Evolutionary conservation across 1,284 basidiomycete genomes (phyloP), one percentile per base, ranked within the genome.

Genomic region (Psilocybe mexicana): DNA sequence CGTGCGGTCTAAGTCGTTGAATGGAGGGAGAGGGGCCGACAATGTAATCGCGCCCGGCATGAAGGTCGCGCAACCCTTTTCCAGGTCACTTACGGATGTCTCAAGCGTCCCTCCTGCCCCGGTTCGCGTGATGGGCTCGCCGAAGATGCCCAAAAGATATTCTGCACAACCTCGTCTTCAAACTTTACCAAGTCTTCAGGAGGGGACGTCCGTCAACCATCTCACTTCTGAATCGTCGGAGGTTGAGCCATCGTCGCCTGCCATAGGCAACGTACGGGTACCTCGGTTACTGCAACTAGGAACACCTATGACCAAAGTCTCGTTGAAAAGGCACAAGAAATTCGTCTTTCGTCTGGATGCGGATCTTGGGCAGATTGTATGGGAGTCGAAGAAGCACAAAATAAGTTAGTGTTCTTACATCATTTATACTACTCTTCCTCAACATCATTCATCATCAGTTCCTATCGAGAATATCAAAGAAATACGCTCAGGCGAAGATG

Each of bases 381-480:
- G 92, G 89, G 84, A 90, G 55, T 91, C 88, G 36, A 88, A 89
- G 70, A 87, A 87, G 70, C 76, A 83, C 46, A 84, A 86, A 33
- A 82, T 87, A 61, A 87, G 92, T 93, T 63, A 67, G 88, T 58
- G 36, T n/a, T 30, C 55, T 45, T 36, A 51, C 28, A 46, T 44
- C 8, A 6, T 10, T 18, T 52, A 4, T 42, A n/a, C 54, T 18
- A 50, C 44, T 35, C 40, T 26, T 44, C 23, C 24, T 36, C 58
- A 30, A 42, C 33, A 45, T 18, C 18, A 18, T 24, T 26, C 24
- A 43, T 43, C 30, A 47, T 35, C 59, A 93, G 94, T 97, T 55
- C 89, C 92, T 2, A 90, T 98, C 64, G 93, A 94, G 71, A 86
- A 86, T 63, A 94, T 99, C 71, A 91, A 94, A 61, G 96, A 98